A percentile compares a stretch with the other conserved stretches of the same genome.
Evolutionary conservation across 192 early-diverging fungal species (phyloP).

Genomic region (Kappamyces sp.): DNA sequence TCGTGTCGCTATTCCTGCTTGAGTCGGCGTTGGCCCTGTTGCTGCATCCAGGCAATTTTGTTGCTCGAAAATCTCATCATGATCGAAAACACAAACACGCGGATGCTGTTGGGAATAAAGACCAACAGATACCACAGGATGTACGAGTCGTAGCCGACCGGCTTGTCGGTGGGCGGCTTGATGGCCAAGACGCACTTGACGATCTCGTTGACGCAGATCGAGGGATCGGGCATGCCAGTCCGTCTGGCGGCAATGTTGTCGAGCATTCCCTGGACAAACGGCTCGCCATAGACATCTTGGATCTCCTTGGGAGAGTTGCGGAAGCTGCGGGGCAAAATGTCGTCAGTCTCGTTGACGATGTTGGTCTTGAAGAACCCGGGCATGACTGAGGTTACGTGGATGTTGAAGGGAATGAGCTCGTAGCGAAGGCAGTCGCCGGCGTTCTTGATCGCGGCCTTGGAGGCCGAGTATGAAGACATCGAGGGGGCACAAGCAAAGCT

Average conservation of each 20-base stretch:
- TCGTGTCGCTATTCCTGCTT: no score
- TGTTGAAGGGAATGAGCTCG: constrained; percentile 8
- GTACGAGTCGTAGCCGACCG: constrained; percentile 13
- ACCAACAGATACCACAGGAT: background rate
- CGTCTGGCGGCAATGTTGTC: background rate
- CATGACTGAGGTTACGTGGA: constrained; percentile 6
- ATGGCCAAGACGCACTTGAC: constrained; percentile 10
- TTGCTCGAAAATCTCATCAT: no score
- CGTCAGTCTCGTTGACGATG: background rate
- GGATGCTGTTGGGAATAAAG: no score
- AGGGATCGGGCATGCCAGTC: constrained; percentile 1
- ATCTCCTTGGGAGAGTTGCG: background rate
- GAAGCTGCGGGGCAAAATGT: background rate
- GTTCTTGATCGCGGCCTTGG: constrained; percentile 6
- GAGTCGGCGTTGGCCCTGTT: no score
- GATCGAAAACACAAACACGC: no score
- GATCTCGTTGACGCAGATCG: constrained; percentile 10
- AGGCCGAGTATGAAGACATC: background rate
- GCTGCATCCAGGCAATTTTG: no score
- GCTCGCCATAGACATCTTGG: background rate
- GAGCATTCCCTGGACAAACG: constrained; percentile 1
- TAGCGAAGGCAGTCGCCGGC: constrained; percentile 1
- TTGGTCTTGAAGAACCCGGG: constrained; percentile 14
- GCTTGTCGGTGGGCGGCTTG: constrained; percentile 10
- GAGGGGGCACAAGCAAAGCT: constrained; percentile 1